Evolutionary conservation across 768 basidiomycete genomes (phyloP).

Genomic region (Lactifluus subvellereus): DNA sequence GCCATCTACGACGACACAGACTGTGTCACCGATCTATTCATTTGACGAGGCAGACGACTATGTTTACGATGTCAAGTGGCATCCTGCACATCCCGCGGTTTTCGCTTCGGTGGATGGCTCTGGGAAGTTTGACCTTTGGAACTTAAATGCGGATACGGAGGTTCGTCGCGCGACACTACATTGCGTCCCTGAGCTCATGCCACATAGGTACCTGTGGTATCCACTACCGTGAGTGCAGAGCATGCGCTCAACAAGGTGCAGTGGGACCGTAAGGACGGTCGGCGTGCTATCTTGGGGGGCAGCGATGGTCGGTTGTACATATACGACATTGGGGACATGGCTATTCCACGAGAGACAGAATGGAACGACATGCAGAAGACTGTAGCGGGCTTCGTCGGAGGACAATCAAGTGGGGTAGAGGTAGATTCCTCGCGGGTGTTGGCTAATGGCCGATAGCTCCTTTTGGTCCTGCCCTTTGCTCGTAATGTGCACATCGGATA

Average conservation of each 20-base stretch:
- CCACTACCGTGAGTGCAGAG: conserved; percentile 70
- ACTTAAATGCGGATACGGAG: conserved; percentile 94
- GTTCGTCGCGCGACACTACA: conserved; percentile 40
- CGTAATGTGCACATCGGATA: neutral
- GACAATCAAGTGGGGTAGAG: conserved; percentile 35
- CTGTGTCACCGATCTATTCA: conserved; percentile 75
- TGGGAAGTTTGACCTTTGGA: conserved; percentile 96
- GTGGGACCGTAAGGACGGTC: conserved; percentile 92
- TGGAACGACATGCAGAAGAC: conserved; percentile 93
- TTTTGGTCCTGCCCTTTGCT: neutral
- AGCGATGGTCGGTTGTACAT: conserved; percentile 91
- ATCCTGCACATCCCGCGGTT: conserved; percentile 88
- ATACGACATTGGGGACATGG: conserved; percentile 92
- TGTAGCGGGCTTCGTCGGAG: conserved; percentile 59
- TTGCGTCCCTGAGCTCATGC: neutral
- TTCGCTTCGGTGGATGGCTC: conserved; percentile 94
- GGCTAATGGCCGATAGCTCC: conserved; percentile 31
- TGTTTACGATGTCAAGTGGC: conserved; percentile 98
- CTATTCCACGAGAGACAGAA: conserved; percentile 80
- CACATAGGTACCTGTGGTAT: conserved; percentile 81
- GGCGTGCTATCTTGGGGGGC: conserved; percentile 83
- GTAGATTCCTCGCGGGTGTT: conserved; percentile 31
- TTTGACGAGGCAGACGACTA: conserved; percentile 99
- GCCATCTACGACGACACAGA: conserved; percentile 51
- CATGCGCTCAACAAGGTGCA: conserved; percentile 91